Percentiles rank a stretch among this genome's conserved stretches.
phyloP scores from a whole-genome alignment of 1,284 basidiomycete species.

The Austroboletus niveus region DNA sequence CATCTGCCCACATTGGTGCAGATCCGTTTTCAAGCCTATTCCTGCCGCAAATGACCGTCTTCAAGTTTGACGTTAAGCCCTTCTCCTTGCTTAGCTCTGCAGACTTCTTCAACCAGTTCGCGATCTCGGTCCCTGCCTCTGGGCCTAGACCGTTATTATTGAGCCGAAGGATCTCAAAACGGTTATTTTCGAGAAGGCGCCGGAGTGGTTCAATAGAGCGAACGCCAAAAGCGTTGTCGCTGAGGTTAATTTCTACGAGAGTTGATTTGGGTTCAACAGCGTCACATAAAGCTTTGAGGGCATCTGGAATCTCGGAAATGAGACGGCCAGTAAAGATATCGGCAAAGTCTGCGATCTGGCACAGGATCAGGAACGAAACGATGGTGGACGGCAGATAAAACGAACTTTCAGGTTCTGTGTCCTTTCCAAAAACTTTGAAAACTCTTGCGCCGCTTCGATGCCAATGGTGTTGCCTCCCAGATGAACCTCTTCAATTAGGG shows the following conservation, averaged over 20 bases:
- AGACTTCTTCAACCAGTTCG: conserved; percentile 79
- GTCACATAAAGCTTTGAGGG: conserved; percentile 87
- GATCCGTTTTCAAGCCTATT: conserved; percentile 94
- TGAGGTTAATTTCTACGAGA: conserved; percentile 87
- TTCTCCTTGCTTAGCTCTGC: conserved; percentile 68
- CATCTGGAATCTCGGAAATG: conserved; percentile 92
- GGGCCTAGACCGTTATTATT: conserved; percentile 99
- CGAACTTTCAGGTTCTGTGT: conserved; percentile 72
- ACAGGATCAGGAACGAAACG: conserved; percentile 9
- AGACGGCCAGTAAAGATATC: conserved; percentile 98
- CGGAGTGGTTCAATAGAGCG: conserved; percentile 95
- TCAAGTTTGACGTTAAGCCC: conserved; percentile 70
- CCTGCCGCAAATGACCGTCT: conserved; percentile 87
- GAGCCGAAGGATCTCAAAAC: conserved; percentile 78
- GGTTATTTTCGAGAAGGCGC: conserved; percentile 81
- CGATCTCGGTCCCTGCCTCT: conserved; percentile 83
- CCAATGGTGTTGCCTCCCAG: conserved; percentile 97
- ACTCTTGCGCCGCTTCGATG: conserved; percentile 84
- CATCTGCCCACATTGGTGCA: conserved; percentile 81
- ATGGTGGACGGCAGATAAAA: not conserved
- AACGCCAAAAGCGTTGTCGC: conserved; percentile 96
- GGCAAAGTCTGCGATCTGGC: conserved; percentile 89
- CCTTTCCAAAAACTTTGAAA: conserved; percentile 78
- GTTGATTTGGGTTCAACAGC: conserved; percentile 79
- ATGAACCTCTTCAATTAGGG: conserved; percentile 83